These are phyloP conservation scores for Erodium moschatum DNA, from an alignment of 441 rosid genomes.

Conservation along the genomic window DNA sequence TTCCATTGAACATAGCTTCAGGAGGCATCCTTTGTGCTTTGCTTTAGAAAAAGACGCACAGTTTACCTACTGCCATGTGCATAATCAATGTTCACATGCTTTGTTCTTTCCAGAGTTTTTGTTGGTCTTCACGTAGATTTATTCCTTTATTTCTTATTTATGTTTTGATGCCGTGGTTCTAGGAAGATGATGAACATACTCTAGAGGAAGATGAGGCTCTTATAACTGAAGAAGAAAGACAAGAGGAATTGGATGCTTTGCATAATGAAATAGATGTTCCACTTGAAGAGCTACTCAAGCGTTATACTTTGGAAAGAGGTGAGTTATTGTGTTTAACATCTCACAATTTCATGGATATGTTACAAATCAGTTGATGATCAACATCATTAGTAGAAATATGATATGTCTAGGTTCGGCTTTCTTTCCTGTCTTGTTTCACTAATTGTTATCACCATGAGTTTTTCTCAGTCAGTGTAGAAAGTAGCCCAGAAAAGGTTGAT, in stretches of 20 bases:
- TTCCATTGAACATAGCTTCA: neutral
- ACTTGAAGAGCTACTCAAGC: constrained; percentile 72
- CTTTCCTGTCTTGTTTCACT: neutral
- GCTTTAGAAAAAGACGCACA: neutral
- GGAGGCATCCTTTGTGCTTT: constrained; percentile 5
- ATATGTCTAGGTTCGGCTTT: neutral
- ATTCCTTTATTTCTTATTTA: constrained; percentile 14
- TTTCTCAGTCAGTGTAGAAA: constrained; percentile 10
- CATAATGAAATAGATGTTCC: constrained; percentile 76
- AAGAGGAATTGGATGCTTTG: constrained; percentile 86
- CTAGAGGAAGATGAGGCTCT: constrained; percentile 90
- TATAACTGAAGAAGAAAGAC: constrained; percentile 75
- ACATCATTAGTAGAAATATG: neutral
- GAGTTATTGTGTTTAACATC: constrained; percentile 17
- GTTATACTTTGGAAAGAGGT: constrained; percentile 56
- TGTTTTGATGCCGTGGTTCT: constrained; percentile 36
- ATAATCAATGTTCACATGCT: neutral
- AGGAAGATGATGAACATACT: constrained; percentile 98
- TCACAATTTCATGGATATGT: neutral
- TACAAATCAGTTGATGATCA: constrained; percentile 4
- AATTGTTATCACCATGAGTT: constrained; percentile 6
- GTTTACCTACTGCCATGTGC: neutral
- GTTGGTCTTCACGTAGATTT: constrained; percentile 8
- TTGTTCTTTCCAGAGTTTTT: constrained; percentile 6
- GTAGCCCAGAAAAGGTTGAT: constrained; percentile 9